Evolutionary conservation across 2,329 filamentous ascomycete species (phyloP), one percentile per base, ranked within the genome.

Genomic region (Talaromyces sp.): DNA sequence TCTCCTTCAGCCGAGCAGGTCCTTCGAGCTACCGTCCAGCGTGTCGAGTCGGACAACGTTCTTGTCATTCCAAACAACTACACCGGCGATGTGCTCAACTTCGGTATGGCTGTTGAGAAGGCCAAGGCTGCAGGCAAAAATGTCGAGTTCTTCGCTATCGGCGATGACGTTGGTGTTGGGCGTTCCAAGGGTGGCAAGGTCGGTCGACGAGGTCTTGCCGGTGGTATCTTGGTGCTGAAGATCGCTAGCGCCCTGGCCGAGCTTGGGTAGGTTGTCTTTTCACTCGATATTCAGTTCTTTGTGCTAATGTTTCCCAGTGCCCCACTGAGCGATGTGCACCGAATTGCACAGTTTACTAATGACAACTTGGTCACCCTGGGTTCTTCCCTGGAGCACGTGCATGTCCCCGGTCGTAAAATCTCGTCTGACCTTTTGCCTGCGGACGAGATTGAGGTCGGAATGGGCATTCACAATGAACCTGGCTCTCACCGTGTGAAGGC

Each of bases 31-130:
- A 88, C 96, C 58, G 84, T 88, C 70, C 84, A 86, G 49, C 82
- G 90, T 21, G 89, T 96, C 3, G 86, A 90, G 63, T 82, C 83
- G 3, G 81, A 84, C 51, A 84, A 85, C 26, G 89, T 96, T 1
- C 75, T 97, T 46, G 89, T 96, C n/a, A 88, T 93, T 6, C 90
- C 96, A 31, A 96, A 96, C 90, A 97, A 97, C 75, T 96, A 96
- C 75, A 96, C 91, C 1, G 90, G 90, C 41, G 90, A 93, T 73
- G 85, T 96, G 58, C 82, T 97, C 66, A 96, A 96, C 77, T 97
- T 97, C 71, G 93, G 92, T 59, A 89, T 97, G 84, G 93, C 89
- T 0, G 90, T 95, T 9, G 93, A 97, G 75, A 96, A 96, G 79
- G 92, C 92, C 17, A 88, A 89, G 61, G 91, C 91, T 1, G 85